These are phyloP conservation scores for Hyaloscypha variabilis DNA, from an alignment of 495 filamentous ascomycete genomes.

Conservation along the genomic window DNA sequence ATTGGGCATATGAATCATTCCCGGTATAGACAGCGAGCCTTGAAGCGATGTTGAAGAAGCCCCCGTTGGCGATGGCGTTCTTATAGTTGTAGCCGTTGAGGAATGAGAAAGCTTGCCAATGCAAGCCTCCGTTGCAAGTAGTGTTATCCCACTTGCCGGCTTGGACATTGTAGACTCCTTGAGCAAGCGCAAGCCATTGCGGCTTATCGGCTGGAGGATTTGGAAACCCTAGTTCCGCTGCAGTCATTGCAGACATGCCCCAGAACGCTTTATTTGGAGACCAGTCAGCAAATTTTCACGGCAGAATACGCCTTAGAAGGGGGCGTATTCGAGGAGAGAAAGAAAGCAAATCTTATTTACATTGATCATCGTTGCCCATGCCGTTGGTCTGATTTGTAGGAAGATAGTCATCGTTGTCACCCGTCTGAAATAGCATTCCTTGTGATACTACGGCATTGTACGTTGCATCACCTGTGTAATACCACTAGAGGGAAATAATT, in stretches of 20 bases:
- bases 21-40: conserved; percentile 74
- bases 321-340: background rate
- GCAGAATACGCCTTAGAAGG: conserved; percentile 41
- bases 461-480: conserved; percentile 65
- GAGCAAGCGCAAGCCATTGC: conserved; percentile 76
- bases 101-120: conserved; percentile 78
- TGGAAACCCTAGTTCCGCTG: conserved; percentile 69
- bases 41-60: conserved; percentile 84
- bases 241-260: conserved; percentile 77
- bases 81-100: conserved; percentile 85
- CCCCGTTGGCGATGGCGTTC: conserved; percentile 84
- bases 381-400: conserved; percentile 70
- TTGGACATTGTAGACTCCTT: conserved; percentile 82
- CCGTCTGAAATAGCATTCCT: conserved; percentile 68
- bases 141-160: conserved; percentile 61
- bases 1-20: conserved; percentile 74
- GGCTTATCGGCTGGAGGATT: conserved; percentile 59
- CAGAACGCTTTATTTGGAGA: conserved; percentile 62
- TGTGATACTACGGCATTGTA: conserved; percentile 67
- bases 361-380: conserved; percentile 83
- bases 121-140: conserved; percentile 69
- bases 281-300: conserved; percentile 67
- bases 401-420: conserved; percentile 64
- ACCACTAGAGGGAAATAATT: conserved; percentile 44
- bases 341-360: conserved; percentile 5